Evolutionary conservation across 768 basidiomycete genomes (phyloP).

Genomic region (Bullera alba): DNA sequence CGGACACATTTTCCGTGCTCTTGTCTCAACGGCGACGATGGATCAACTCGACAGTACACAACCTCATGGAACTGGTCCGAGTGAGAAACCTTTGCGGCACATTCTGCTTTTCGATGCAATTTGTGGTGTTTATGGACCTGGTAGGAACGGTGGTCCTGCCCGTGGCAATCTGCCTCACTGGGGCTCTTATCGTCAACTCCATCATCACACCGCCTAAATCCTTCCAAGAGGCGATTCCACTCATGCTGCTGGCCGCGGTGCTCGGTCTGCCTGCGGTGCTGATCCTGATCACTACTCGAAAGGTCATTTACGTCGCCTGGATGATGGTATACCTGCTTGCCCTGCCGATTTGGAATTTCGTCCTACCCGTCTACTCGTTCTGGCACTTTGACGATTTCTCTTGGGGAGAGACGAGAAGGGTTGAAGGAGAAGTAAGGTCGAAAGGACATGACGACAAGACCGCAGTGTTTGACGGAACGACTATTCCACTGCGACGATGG

Average conservation of each 20-base stretch:
- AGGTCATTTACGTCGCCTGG: slow-evolving; percentile 95
- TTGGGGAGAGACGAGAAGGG: slow-evolving; percentile 98
- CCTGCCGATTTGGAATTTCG: slow-evolving; percentile 91
- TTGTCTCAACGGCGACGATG: slow-evolving; percentile 95
- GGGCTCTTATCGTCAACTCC: slow-evolving; percentile 74
- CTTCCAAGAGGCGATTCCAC: slow-evolving; percentile 89
- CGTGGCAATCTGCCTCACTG: slow-evolving; percentile 85
- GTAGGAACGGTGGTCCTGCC: slow-evolving; percentile 63
- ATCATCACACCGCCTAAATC: slow-evolving; percentile 69
- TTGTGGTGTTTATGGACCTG: slow-evolving; percentile 94
- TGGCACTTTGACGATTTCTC: slow-evolving; percentile 99
- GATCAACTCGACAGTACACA: slow-evolving; percentile 99
- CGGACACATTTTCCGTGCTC: slow-evolving; percentile 85
- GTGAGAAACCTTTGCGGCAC: slow-evolving; percentile 97
- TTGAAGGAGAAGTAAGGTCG: slow-evolving; percentile 79
- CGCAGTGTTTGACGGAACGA: slow-evolving; percentile 52
- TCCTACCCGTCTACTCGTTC: slow-evolving; percentile 90
- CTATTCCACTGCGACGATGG: slow-evolving; percentile 92
- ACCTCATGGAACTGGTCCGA: slow-evolving; percentile 95
- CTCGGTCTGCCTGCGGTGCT: slow-evolving; percentile 87
- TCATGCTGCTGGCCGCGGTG: slow-evolving; percentile 79
- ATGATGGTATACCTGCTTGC: slow-evolving; percentile 91
- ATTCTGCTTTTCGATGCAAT: slow-evolving; percentile 99
- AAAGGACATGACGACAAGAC: slow-evolving; percentile 64
- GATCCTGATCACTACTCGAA: slow-evolving; percentile 87